Evolutionary conservation across 257 asterid genomes (phyloP), one percentile per base, ranked within the genome.

Genomic region (Gentiana straminea): DNA sequence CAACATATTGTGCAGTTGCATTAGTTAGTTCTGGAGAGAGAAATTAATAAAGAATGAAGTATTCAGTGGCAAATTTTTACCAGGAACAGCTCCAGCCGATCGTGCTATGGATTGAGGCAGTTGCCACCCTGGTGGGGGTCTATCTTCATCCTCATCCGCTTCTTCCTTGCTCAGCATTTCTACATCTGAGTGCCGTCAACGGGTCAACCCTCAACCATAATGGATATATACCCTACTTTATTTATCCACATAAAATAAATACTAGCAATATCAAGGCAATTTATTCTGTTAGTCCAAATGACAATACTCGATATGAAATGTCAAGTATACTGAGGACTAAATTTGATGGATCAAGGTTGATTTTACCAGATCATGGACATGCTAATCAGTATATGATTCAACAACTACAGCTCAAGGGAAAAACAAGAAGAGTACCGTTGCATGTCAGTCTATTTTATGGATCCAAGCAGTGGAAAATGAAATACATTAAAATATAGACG

Each of bases 111-210:
- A 54, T 33, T 59, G 65, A 38, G 50, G 54, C 43, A 24, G 33
- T 24, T 71, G 48, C 77, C 72, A 67, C 52, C 72, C 75, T 43
- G 66, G 66, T 45, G 77, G 77, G 0, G 75, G 77, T 9, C 73
- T 74, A 55, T 79, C 88, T 35, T 81, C 84, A 33, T 79, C 88
- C 8, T 81, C 80, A 4, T 38, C 57, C 50, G 57, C 72, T 2
- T 76, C 78, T 67, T 69, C 75, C 57, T 68, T 63, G 70, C 67
- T 59, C 64, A 60, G 66, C 67, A 62, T 72, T 59, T 52, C 76
- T 59, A 47, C 70, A 73, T 82, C 94, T 79, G 77, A 63, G 73
- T 59, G 51, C 70, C 54, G 73, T 55, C 59, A 65, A 68, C 47
- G 51, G 36, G 66, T 70, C 51, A 55, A 66, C 57, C 52, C 57